Percentiles rank a stretch among this genome's conserved stretches.
Conservation (phyloP, 1,139 yeast genomes). For the Sugiyamaella grinbergsii region DNA sequence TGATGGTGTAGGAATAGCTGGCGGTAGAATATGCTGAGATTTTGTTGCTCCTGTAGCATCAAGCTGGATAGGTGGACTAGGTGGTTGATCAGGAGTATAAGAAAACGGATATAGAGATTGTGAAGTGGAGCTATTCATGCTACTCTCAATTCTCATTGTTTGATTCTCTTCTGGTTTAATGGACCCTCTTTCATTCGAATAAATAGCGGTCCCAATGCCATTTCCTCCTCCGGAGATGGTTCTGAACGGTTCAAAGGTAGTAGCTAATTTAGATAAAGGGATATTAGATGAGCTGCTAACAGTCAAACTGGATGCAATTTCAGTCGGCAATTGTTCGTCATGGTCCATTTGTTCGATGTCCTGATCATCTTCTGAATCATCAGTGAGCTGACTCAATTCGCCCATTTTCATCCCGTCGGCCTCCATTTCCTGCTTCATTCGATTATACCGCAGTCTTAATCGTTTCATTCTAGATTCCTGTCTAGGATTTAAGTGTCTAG, state of each 20-base stretch:
- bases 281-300: neutral
- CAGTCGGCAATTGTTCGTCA: neutral
- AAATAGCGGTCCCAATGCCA: conserved; percentile 6
- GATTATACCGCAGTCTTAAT: conserved; percentile 9
- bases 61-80: conserved; percentile 12
- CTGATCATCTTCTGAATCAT: conserved; percentile 12
- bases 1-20: conserved; percentile 8
- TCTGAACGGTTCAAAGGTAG: conserved; percentile 10
- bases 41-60: neutral
- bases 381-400: conserved; percentile 12
- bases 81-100: conserved; percentile 14
- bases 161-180: neutral
- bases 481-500: conserved; percentile 14
- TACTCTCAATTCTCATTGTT: neutral
- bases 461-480: conserved; percentile 17
- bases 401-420: conserved; percentile 15
- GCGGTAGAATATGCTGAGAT: neutral
- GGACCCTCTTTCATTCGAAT: conserved; percentile 15
- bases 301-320: neutral
- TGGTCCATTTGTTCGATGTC: neutral
- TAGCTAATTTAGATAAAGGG: neutral
- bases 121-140: neutral
- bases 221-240: neutral
- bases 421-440: conserved; percentile 15
- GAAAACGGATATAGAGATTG: conserved; percentile 11